phyloP scores from a whole-genome alignment of 2,329 filamentous ascomycete species.

The Cryphonectria nitschkei region DNA sequence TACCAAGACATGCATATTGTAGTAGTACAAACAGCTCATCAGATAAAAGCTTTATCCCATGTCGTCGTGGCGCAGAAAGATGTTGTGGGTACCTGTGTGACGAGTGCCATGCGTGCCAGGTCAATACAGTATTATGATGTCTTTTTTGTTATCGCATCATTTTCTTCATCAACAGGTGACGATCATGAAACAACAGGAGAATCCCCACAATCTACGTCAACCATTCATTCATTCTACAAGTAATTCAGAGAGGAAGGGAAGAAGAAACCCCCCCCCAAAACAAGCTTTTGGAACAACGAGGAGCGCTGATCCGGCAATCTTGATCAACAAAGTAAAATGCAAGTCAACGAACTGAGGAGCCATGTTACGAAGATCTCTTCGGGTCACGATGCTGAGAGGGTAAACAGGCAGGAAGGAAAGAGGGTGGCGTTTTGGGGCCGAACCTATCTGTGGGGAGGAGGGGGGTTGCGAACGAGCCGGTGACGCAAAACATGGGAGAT shows the following conservation, averaged over 20 bases:
- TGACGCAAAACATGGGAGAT: slow-evolving; percentile 3
- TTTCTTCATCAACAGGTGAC: background rate
- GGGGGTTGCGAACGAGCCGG: background rate
- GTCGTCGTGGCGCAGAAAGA: no score
- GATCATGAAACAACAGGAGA: background rate
- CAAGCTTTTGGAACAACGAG: background rate
- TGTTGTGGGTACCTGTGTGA: no score
- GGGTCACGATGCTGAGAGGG: background rate
- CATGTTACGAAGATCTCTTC: background rate
- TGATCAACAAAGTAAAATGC: background rate
- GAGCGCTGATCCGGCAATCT: background rate
- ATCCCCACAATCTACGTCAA: background rate
- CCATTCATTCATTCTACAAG: background rate
- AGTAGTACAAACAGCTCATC: no score
- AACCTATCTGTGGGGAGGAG: background rate
- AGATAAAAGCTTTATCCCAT: no score
- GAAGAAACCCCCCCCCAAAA: background rate
- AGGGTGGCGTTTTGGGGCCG: background rate
- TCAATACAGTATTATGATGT: background rate
- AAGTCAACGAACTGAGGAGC: background rate
- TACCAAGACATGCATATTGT: no score
- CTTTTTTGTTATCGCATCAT: background rate
- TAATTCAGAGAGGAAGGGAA: background rate
- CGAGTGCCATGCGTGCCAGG: no score
- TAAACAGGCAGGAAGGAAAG: background rate